Conservation (phyloP, 2,329 filamentous ascomycete genomes). For the Triangularia verruculosa region DNA sequence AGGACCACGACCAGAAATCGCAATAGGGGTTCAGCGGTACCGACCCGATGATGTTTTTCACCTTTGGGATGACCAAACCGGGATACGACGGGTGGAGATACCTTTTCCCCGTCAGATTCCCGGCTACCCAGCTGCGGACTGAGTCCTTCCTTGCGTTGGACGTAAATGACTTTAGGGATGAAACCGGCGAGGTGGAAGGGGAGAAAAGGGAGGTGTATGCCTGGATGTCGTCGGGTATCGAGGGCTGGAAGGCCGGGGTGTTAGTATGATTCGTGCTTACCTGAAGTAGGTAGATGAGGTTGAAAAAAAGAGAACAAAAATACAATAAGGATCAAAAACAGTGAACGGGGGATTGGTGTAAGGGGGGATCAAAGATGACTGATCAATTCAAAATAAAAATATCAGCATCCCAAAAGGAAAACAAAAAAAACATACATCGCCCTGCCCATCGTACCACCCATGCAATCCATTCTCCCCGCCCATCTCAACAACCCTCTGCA, state of each 20-base stretch:
- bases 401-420: not conserved
- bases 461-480: constrained; percentile 47
- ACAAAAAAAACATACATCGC: constrained; percentile 7
- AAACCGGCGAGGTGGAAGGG: constrained; percentile 55
- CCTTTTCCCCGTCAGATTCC: constrained; percentile 53
- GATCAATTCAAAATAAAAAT: not conserved
- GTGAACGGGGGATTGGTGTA: too few relatives aligned
- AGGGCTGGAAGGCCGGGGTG: constrained; percentile 1
- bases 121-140: constrained; percentile 54
- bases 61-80: constrained; percentile 30
- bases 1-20: constrained; percentile 65
- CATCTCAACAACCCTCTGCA: constrained; percentile 44
- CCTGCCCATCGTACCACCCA: constrained; percentile 43
- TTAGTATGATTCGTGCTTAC: too few relatives aligned
- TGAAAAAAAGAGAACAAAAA: too few relatives aligned
- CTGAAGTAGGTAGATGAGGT: not conserved
- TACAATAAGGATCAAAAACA: too few relatives aligned
- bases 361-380: too few relatives aligned
- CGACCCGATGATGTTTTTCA: constrained; percentile 46
- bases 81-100: constrained; percentile 44
- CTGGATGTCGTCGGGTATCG: constrained; percentile 54
- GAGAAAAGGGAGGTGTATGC: constrained; percentile 67
- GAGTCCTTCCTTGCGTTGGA: constrained; percentile 65
- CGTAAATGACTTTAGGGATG: constrained; percentile 59
- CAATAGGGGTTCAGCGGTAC: constrained; percentile 60